Percentiles rank a stretch among this genome's conserved stretches.
phyloP scores from a whole-genome alignment of 1,139 yeast genomes.

The Pichia sp. region DNA sequence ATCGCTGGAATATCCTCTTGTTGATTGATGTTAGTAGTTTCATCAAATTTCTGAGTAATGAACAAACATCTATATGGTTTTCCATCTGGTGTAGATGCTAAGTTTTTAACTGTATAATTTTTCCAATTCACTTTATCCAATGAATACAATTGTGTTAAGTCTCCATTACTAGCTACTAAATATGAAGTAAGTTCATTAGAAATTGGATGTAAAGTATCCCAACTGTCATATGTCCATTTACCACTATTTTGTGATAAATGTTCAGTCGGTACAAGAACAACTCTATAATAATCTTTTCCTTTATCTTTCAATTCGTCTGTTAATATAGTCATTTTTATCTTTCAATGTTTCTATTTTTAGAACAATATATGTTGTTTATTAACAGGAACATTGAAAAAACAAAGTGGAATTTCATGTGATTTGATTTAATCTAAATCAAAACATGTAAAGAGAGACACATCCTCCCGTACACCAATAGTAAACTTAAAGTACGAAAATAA shows the following conservation, averaged over 20 bases:
- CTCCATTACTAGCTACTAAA: neutral
- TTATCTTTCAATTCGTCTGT: too few relatives aligned
- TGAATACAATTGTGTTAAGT: conserved; percentile 31
- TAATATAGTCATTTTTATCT: too few relatives aligned
- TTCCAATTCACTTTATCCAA: conserved; percentile 25
- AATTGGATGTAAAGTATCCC: conserved; percentile 8
- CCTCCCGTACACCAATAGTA: conserved; percentile 1
- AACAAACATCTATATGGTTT: conserved; percentile 12
- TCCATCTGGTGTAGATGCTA: conserved; percentile 9
- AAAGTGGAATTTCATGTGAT: too few relatives aligned
- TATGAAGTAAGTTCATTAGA: conserved; percentile 1
- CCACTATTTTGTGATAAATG: neutral
- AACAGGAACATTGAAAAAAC: too few relatives aligned
- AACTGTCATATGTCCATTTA: neutral
- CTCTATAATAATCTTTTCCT: neutral
- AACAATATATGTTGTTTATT: too few relatives aligned
- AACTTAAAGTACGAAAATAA: too few relatives aligned
- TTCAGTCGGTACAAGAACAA: conserved; percentile 5
- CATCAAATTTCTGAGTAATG: conserved; percentile 16
- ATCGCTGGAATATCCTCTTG: conserved; percentile 19
- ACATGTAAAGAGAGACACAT: neutral
- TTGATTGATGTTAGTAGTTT: too few relatives aligned
- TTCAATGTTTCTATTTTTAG: too few relatives aligned
- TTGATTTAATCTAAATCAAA: too few relatives aligned
- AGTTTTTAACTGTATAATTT: conserved; percentile 6